Conservation (phyloP, 257 asterid genomes). For the Fraxinus pennsylvanica region DNA sequence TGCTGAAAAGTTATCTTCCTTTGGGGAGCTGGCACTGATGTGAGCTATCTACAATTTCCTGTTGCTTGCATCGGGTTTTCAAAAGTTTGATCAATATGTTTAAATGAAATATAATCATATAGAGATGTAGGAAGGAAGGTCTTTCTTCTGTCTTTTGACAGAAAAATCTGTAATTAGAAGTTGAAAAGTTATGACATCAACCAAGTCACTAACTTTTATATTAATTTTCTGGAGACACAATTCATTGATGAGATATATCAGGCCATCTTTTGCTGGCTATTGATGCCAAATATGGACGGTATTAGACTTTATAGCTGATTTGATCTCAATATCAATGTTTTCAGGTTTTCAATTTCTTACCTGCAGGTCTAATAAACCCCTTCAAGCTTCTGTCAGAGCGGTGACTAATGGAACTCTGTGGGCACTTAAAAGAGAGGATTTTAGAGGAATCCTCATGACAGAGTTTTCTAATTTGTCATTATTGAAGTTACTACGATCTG, state of each 20-base stretch:
- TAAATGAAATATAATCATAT: background rate
- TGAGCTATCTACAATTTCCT: conserved; percentile 44
- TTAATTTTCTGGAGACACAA: background rate
- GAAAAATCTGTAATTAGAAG: background rate
- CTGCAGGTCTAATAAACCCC: conserved; percentile 96
- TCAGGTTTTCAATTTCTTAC: conserved; percentile 22
- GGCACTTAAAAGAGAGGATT: conserved; percentile 95
- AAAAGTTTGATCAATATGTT: background rate
- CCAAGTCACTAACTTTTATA: too few species aligned
- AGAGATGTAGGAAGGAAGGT: too few species aligned
- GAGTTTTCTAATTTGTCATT: conserved; percentile 89
- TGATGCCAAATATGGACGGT: conserved; percentile 4
- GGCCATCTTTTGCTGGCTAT: background rate
- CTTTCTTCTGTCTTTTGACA: background rate
- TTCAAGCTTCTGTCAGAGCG: conserved; percentile 95
- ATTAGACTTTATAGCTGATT: background rate
- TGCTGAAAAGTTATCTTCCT: conserved; percentile 91
- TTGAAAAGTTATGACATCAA: background rate
- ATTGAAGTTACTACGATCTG: conserved; percentile 87
- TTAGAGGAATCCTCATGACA: conserved; percentile 90
- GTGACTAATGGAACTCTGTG: conserved; percentile 87
- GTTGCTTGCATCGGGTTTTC: conserved; percentile 18
- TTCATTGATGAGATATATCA: background rate
- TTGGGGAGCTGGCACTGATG: conserved; percentile 97
- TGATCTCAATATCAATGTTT: conserved; percentile 17